phyloP scores from a whole-genome alignment of 345 rosid species.

The Pugionium cornutum region DNA sequence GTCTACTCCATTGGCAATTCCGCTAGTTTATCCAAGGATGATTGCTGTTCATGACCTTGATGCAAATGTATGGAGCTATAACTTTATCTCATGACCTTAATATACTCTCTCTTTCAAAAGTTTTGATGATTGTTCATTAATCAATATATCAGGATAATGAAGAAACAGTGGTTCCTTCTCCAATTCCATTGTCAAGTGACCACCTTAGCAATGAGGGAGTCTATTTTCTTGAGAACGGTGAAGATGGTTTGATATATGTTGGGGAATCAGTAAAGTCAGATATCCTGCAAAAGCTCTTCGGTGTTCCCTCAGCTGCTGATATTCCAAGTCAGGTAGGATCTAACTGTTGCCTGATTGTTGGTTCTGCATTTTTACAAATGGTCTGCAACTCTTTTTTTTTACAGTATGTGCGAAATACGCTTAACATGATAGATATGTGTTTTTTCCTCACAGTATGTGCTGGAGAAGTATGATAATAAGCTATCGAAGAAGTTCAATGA shows the following conservation, averaged over 20 bases:
- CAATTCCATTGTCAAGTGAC: slow-evolving; percentile 87
- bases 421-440: too few relatives aligned
- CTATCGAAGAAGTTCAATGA: slow-evolving; percentile 83
- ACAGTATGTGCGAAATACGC: too few relatives aligned
- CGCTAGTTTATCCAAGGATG: slow-evolving; percentile 88
- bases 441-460: slow-evolving; percentile 61
- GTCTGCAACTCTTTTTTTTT: too few relatives aligned
- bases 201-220: slow-evolving; percentile 76
- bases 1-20: slow-evolving; percentile 73
- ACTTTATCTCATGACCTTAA: not conserved
- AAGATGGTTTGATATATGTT: slow-evolving; percentile 78
- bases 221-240: slow-evolving; percentile 93
- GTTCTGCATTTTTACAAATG: too few relatives aligned
- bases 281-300: slow-evolving; percentile 67
- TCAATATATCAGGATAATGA: slow-evolving; percentile 66
- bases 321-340: slow-evolving; percentile 54
- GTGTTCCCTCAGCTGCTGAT: slow-evolving; percentile 60
- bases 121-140: slow-evolving; percentile 27
- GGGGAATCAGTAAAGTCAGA: slow-evolving; percentile 67
- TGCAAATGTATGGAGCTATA: slow-evolving; percentile 49
- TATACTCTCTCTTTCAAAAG: not conserved
- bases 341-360: not conserved
- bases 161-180: slow-evolving; percentile 52
- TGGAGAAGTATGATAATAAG: slow-evolving; percentile 72
- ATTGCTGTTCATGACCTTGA: slow-evolving; percentile 77